phyloP scores from a whole-genome alignment of 306 rosid species.

The Castanea sativa region DNA sequence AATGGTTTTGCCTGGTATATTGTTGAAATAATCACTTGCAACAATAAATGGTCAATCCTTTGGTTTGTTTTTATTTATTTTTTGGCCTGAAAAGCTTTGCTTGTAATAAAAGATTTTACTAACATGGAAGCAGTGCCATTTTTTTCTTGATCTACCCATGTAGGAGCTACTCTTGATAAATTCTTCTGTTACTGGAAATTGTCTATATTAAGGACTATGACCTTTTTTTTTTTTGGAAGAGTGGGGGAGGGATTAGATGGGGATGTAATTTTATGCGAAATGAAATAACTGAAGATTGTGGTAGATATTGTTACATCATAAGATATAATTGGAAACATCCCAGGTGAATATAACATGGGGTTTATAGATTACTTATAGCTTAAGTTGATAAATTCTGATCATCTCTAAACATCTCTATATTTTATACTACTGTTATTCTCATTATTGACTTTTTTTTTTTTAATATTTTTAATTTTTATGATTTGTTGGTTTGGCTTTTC shows the following conservation, averaged over 20 bases:
- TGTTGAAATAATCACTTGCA: too few species aligned
- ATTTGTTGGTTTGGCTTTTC: slow-evolving; percentile 16
- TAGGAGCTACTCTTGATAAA: neutral
- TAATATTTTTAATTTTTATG: neutral
- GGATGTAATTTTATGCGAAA: neutral
- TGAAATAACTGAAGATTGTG: neutral
- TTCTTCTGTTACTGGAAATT: neutral
- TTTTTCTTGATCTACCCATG: too few species aligned
- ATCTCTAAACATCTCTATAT: neutral
- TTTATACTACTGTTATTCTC: neutral
- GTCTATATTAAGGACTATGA: neutral
- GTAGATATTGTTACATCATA: neutral
- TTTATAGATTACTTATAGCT: neutral
- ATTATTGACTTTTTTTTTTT: neutral
- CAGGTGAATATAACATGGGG: neutral
- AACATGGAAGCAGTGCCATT: too few species aligned
- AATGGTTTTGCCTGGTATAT: neutral
- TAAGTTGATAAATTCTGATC: neutral
- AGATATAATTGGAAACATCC: neutral
- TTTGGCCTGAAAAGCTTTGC: too few species aligned
- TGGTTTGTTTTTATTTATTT: too few species aligned
- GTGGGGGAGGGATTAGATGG: neutral
- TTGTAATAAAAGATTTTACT: too few species aligned
- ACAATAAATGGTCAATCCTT: too few species aligned
- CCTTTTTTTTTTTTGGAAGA: neutral